These are phyloP conservation scores for Russula sp. DNA, from an alignment of 768 basidiomycete species.

Conservation along the genomic window DNA sequence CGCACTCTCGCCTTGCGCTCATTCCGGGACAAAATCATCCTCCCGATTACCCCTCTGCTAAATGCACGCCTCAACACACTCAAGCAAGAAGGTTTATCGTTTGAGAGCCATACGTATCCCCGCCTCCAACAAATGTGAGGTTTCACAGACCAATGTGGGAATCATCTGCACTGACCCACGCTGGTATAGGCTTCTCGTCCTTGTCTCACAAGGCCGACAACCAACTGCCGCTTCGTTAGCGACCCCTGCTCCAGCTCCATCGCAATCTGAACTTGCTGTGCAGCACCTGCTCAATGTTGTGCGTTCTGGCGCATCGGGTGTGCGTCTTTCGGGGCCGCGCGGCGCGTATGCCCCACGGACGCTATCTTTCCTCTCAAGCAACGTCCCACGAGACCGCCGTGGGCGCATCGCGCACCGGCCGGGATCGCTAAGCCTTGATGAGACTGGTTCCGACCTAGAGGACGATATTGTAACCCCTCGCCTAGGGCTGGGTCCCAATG, in stretches of 20 bases:
- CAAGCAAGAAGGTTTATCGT: constrained; percentile 45
- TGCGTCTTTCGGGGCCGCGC: constrained; percentile 20
- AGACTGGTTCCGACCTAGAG: constrained; percentile 25
- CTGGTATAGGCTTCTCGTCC: constrained; percentile 56
- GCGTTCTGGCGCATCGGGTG: constrained; percentile 40
- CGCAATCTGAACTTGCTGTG: constrained; percentile 60
- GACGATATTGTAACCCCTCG: constrained; percentile 16
- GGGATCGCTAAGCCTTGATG: constrained; percentile 9
- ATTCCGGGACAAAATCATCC: constrained; percentile 73
- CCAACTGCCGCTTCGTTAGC: constrained; percentile 55
- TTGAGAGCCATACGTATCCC: constrained; percentile 51
- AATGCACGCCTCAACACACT: constrained; percentile 47
- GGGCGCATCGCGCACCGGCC: constrained; percentile 59
- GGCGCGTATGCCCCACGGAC: constrained; percentile 32
- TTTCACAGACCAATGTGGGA: neutral
- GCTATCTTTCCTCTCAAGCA: constrained; percentile 66
- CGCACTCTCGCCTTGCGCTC: constrained; percentile 71
- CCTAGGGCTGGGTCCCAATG: constrained; percentile 1
- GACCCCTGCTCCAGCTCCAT: constrained; percentile 43
- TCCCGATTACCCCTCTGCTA: constrained; percentile 53
- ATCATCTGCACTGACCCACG: constrained; percentile 8
- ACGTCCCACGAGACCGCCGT: constrained; percentile 67
- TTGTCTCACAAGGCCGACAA: constrained; percentile 61
- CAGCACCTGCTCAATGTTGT: constrained; percentile 57
- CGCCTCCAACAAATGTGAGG: constrained; percentile 75